These are phyloP conservation scores for Tetragonia tetragonoides DNA, from an alignment of 148 eudicot species.

Conservation along the genomic window DNA sequence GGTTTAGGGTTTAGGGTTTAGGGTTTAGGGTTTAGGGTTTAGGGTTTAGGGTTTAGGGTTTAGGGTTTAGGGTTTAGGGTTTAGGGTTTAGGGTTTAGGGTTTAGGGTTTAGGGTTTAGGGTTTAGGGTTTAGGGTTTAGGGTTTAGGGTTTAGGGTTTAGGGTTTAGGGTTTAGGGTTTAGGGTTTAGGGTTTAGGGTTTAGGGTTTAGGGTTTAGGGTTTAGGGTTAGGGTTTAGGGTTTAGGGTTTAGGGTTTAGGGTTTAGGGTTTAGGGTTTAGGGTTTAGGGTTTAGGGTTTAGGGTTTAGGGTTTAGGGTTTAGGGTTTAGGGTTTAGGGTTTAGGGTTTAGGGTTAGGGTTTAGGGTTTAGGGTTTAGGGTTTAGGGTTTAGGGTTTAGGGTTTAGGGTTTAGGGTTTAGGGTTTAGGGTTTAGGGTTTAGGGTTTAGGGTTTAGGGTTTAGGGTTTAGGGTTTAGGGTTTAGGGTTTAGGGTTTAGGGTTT, in stretches of 20 bases:
- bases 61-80: slow-evolving; percentile 29
- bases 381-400: slow-evolving; percentile 19
- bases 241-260: background rate
- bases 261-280: background rate
- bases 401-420: slow-evolving; percentile 28
- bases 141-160: background rate
- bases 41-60: slow-evolving; percentile 27
- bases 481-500: slow-evolving; percentile 29
- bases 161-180: background rate
- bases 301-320: background rate
- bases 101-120: slow-evolving; percentile 18
- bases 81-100: slow-evolving; percentile 24
- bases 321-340: background rate
- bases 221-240: background rate
- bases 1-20: slow-evolving; percentile 29
- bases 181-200: background rate
- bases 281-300: background rate
- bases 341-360: background rate
- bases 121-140: background rate
- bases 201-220: background rate
- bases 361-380: background rate
- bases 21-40: slow-evolving; percentile 31
- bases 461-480: slow-evolving; percentile 29
- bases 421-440: slow-evolving; percentile 31
- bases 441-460: slow-evolving; percentile 31